Percentiles rank a stretch among this genome's conserved stretches.
phyloP scores from a whole-genome alignment of 768 basidiomycete species.

The Gymnopilus dilepis region DNA sequence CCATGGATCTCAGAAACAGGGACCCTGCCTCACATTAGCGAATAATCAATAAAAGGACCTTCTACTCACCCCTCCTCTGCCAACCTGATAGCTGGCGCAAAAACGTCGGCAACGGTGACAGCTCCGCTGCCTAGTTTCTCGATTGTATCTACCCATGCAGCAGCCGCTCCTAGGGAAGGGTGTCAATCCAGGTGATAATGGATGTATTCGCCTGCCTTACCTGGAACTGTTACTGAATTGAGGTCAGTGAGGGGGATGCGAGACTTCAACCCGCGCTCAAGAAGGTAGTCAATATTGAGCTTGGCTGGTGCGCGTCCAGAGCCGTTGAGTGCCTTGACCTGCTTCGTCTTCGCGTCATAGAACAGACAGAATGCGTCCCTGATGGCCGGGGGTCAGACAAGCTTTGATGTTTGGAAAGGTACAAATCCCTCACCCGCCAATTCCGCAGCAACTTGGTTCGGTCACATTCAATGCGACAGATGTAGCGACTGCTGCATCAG shows the following conservation, averaged over 20 bases:
- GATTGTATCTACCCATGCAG: conserved; percentile 93
- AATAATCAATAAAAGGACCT: not conserved
- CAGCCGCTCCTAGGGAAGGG: conserved; percentile 71
- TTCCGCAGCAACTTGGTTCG: conserved; percentile 88
- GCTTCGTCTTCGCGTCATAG: conserved; percentile 83
- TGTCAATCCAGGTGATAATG: not conserved
- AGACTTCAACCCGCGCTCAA: conserved; percentile 70
- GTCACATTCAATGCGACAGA: conserved; percentile 93
- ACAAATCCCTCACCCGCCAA: conserved; percentile 72
- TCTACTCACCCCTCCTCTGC: conserved; percentile 86
- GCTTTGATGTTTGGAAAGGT: conserved; percentile 12
- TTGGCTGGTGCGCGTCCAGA: conserved; percentile 87
- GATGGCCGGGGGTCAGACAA: conserved; percentile 8
- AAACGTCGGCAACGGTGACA: conserved; percentile 63
- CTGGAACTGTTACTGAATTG: conserved; percentile 92
- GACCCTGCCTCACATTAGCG: conserved; percentile 50
- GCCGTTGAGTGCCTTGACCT: conserved; percentile 89
- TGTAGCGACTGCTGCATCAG: conserved; percentile 93
- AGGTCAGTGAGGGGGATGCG: conserved; percentile 81
- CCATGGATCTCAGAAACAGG: conserved; percentile 89
- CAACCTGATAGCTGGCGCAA: conserved; percentile 88
- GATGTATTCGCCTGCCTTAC: conserved; percentile 29
- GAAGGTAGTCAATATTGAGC: conserved; percentile 75
- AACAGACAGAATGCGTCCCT: conserved; percentile 94
- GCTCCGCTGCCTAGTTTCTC: conserved; percentile 82